Evolutionary conservation across 129 eudicot genomes (phyloP), one percentile per base, ranked within the genome.

Genomic region (Lactuca saligna): DNA sequence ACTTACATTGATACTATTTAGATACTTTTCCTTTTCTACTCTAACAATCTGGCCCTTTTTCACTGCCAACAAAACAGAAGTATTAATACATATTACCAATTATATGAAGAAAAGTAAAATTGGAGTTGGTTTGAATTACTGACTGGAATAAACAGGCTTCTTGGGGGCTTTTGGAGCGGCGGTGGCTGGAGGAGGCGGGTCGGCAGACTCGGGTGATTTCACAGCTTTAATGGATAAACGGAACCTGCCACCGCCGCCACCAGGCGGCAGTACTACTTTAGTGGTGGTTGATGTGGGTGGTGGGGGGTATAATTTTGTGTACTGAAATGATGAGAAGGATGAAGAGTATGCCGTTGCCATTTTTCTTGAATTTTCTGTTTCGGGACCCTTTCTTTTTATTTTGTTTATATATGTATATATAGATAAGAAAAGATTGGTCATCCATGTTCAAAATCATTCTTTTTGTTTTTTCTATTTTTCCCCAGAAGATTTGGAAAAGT

Each of bases 31-130:
- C 82, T 91, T 88, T 80, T 91, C 96, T 66, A 91, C 98, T 74
- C 96, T 88, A 59, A 91, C 96, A 76, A 91, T 91, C 65, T 91
- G 96, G 6, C 98, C 98, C 70, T 91, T 91, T 68, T 91, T 91
- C 98, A 88, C 98, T 88, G 90, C 65, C 82, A 71, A 70, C 56
- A 69, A 62, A 75, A 49, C 25, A 29, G 34, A 41, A 42, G n/a
- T 33, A 8, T 42, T 10, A 20, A 54, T 5, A 8, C 14, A 3
- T 44, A 44, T 10, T n/a, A 20, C 0, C 57, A 17, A 38, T 12
- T 3, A 63, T 64, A 25, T 5, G n/a, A 68, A 17, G 31, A 46
- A n/a, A 61, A 20, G 6, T 42, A 46, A 8, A 42, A 8, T 4
- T 5, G 46, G 6, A 50, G 50, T 11, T 75, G 11, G 42, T 6